Conservation (phyloP, 306 rosid genomes). For the Lablab purpureus region DNA sequence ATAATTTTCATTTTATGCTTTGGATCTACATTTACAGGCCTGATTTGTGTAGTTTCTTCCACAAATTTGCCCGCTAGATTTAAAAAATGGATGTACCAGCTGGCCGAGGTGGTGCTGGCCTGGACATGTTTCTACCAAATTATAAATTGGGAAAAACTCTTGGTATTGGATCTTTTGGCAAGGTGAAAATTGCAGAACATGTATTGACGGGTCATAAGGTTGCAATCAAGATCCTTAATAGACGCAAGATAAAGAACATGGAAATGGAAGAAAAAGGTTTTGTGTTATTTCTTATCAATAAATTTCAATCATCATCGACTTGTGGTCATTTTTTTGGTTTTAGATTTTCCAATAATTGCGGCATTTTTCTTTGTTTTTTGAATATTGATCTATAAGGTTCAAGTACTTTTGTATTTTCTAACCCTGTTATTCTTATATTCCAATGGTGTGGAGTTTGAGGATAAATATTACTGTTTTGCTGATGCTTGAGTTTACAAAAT, state of each 20-base stretch:
- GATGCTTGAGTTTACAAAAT: constrained; percentile 18
- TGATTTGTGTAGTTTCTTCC: constrained; percentile 21
- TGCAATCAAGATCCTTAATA: constrained; percentile 93
- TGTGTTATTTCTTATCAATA: constrained; percentile 36
- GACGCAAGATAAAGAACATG: constrained; percentile 82
- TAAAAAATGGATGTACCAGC: constrained; percentile 67
- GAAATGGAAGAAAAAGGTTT: constrained; percentile 96
- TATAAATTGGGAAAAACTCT: constrained; percentile 93
- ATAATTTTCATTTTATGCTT: constrained; percentile 29
- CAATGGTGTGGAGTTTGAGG: constrained; percentile 33
- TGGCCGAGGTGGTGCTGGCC: constrained; percentile 55
- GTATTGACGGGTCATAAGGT: constrained; percentile 86
- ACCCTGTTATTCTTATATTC: constrained; percentile 15
- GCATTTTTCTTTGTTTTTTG: constrained; percentile 8
- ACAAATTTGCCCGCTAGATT: constrained; percentile 36
- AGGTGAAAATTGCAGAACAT: constrained; percentile 95
- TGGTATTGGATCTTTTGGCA: constrained; percentile 89
- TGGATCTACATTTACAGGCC: constrained; percentile 26
- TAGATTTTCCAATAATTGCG: constrained; percentile 11
- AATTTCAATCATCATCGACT: constrained; percentile 19
- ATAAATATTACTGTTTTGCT: constrained; percentile 28
- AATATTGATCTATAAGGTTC: constrained; percentile 10
- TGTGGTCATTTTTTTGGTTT: neutral
- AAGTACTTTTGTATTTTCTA: constrained; percentile 4
- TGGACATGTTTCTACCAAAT: constrained; percentile 69